These are phyloP conservation scores for Macroventuria anomochaeta DNA, from an alignment of 2,329 filamentous ascomycete species.

Conservation along the genomic window DNA sequence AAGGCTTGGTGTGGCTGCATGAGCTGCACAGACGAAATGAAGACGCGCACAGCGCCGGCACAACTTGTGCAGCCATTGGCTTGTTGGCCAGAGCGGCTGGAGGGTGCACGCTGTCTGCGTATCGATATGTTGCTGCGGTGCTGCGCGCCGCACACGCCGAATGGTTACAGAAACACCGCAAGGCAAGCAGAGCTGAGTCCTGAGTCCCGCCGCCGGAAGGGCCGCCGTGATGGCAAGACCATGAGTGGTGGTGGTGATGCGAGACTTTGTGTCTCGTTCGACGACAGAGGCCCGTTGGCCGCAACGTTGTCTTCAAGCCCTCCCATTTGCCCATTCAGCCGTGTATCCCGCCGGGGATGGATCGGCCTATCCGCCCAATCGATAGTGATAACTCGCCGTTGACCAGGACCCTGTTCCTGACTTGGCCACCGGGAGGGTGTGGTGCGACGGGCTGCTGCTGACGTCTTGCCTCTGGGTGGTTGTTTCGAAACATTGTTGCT, in stretches of 20 bases:
- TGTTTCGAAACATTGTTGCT: conserved; percentile 45
- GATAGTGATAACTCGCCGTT: conserved; percentile 49
- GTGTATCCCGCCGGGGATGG: conserved; percentile 25
- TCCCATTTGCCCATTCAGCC: conserved; percentile 36
- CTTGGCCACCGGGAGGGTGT: conserved; percentile 28
- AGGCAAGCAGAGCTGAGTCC: conserved; percentile 14
- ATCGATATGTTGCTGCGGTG: conserved; percentile 27
- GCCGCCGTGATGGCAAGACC: conserved; percentile 16
- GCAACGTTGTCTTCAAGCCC: conserved; percentile 20
- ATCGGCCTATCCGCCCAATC: conserved; percentile 49
- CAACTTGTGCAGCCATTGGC: conserved; percentile 31
- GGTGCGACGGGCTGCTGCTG: conserved; percentile 31
- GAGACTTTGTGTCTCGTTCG: conserved; percentile 36
- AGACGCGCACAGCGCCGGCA: conserved; percentile 41
- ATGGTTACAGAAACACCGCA: conserved; percentile 17
- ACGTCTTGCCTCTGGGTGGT: conserved; percentile 34
- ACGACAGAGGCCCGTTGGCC: conserved; percentile 24
- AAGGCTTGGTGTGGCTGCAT: conserved; percentile 40
- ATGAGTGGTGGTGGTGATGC: conserved; percentile 20
- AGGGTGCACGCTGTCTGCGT: conserved; percentile 19
- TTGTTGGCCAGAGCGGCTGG: conserved; percentile 13
- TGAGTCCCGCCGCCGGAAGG: conserved; percentile 21
- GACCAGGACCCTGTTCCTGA: conserved; percentile 36
- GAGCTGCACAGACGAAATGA: conserved; percentile 44
- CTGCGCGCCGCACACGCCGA: conserved; percentile 30